Evolutionary conservation across 2,329 filamentous ascomycete genomes (phyloP).

Genomic region (Aspergillus sp.): DNA sequence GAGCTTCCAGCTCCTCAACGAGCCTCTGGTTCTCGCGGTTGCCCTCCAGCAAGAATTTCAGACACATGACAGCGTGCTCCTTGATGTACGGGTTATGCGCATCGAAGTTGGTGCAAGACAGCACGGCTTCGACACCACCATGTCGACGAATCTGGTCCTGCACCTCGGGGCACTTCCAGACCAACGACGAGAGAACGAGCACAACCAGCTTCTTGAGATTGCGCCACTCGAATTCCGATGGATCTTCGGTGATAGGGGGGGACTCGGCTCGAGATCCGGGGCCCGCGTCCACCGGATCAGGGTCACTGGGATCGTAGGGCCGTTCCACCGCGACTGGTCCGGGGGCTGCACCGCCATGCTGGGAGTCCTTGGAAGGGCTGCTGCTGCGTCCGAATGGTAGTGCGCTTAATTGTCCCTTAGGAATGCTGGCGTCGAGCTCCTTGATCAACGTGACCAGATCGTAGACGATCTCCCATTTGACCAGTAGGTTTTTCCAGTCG

Average conservation of each 20-base stretch:
- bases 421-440: conserved; percentile 82
- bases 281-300: conserved; percentile 41
- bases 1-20: conserved; percentile 49
- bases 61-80: conserved; percentile 82
- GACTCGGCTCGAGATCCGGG: conserved; percentile 46
- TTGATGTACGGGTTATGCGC: conserved; percentile 93
- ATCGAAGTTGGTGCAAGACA: conserved; percentile 88
- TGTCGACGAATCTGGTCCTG: conserved; percentile 84
- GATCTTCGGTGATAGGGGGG: conserved; percentile 58
- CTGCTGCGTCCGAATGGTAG: conserved; percentile 33
- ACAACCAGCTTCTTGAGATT: conserved; percentile 93
- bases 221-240: conserved; percentile 67
- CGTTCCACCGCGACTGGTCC: conserved; percentile 59
- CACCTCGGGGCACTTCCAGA: conserved; percentile 81
- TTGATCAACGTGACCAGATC: conserved; percentile 85
- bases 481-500: conserved; percentile 78
- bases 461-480: conserved; percentile 88
- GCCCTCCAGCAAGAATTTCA: conserved; percentile 67
- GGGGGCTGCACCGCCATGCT: conserved; percentile 29
- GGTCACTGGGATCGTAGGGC: conserved; percentile 57
- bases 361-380: conserved; percentile 30
- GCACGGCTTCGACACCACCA: conserved; percentile 80
- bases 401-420: conserved; percentile 68
- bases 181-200: conserved; percentile 81
- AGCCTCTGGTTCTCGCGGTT: conserved; percentile 55